Evolutionary conservation across 2,329 filamentous ascomycete species (phyloP).

Genomic region (Aureobasidium melanogenum): DNA sequence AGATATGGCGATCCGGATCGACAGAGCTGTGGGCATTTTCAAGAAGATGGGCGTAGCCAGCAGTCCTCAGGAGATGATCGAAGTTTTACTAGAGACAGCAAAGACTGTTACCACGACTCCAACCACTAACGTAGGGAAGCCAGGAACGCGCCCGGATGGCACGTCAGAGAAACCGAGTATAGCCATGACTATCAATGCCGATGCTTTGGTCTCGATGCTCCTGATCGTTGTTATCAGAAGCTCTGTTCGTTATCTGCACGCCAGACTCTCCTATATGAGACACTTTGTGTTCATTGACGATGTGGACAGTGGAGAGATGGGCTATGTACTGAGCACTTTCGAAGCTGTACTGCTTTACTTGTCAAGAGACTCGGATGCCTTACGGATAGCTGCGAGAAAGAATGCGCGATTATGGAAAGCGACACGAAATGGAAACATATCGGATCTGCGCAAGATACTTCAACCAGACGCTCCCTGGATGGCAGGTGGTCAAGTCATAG

Average conservation of each 20-base stretch:
- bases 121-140: slow-evolving; percentile 24
- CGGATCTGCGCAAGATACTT: slow-evolving; percentile 68
- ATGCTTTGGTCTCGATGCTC: slow-evolving; percentile 84
- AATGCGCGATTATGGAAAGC: slow-evolving; percentile 88
- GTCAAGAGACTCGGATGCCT: slow-evolving; percentile 66
- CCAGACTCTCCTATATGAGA: slow-evolving; percentile 85
- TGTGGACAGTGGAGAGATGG: slow-evolving; percentile 91
- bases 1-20: slow-evolving; percentile 67
- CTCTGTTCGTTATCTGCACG: slow-evolving; percentile 77
- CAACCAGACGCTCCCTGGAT: slow-evolving; percentile 46
- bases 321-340: slow-evolving; percentile 90
- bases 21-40: slow-evolving; percentile 77
- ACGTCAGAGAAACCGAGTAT: slow-evolving; percentile 44
- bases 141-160: slow-evolving; percentile 24
- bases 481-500: slow-evolving; percentile 5
- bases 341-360: slow-evolving; percentile 91
- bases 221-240: slow-evolving; percentile 88
- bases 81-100: slow-evolving; percentile 67
- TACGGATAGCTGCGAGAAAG: slow-evolving; percentile 74
- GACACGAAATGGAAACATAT: slow-evolving; percentile 64
- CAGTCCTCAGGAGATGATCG: slow-evolving; percentile 84
- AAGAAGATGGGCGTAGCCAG: slow-evolving; percentile 69
- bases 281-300: slow-evolving; percentile 98
- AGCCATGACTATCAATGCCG: slow-evolving; percentile 66
- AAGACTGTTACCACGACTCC: slow-evolving; percentile 64